Evolutionary conservation across 441 rosid species (phyloP).

Genomic region (Arabidopsis lyrata): DNA sequence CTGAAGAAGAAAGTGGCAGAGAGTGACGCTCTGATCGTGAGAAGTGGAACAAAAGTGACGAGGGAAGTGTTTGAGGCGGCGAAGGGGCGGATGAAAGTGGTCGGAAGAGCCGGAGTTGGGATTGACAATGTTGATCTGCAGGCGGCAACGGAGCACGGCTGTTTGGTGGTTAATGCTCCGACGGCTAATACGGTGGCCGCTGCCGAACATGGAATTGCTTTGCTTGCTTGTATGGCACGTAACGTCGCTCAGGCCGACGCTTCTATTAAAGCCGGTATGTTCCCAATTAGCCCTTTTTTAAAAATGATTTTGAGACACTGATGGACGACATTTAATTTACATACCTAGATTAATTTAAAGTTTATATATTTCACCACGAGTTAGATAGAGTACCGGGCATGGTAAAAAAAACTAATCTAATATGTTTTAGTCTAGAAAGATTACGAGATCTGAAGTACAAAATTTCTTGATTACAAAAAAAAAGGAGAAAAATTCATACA

Average conservation of each 20-base stretch:
- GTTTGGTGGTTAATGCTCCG: conserved; percentile 74
- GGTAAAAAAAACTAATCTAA: neutral
- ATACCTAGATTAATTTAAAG: neutral
- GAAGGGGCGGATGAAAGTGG: conserved; percentile 62
- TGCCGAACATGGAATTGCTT: conserved; percentile 73
- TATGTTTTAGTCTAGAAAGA: neutral
- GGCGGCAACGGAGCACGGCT: conserved; percentile 71
- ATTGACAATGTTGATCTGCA: conserved; percentile 75
- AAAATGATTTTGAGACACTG: neutral
- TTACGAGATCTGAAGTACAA: neutral
- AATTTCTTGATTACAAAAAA: neutral
- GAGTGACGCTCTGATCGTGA: conserved; percentile 69
- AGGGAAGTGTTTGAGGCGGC: conserved; percentile 69
- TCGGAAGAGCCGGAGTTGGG: conserved; percentile 79
- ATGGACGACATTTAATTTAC: neutral
- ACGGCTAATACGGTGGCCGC: conserved; percentile 78
- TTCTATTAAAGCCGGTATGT: conserved; percentile 65
- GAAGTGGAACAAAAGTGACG: conserved; percentile 79
- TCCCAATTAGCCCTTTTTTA: neutral
- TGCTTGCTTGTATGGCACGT: conserved; percentile 67
- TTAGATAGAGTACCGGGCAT: neutral
- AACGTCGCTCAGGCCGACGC: conserved; percentile 75
- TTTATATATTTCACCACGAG: neutral
- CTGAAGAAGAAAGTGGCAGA: conserved; percentile 55
- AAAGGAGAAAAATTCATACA: neutral